A percentile compares a stretch with the other conserved stretches of the same genome.
Conservation (phyloP, 306 rosid species). For the Rosa persica region DNA sequence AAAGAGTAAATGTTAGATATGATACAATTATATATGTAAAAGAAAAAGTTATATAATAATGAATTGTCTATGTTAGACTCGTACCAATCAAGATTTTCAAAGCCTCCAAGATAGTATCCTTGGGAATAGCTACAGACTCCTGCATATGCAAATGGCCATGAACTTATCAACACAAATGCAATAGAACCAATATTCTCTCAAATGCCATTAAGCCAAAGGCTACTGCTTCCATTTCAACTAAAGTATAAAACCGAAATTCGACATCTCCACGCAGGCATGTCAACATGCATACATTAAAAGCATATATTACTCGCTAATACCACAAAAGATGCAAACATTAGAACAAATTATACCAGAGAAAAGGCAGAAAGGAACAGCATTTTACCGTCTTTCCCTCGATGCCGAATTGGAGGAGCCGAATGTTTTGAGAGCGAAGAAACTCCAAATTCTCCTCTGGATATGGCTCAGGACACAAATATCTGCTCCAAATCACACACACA, state of each 20-base stretch:
- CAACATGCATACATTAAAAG: too few species aligned
- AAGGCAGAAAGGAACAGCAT: not conserved
- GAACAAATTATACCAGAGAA: not conserved
- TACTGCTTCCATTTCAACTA: not conserved
- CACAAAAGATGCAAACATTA: slow-evolving; percentile 3
- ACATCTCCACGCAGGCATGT: not conserved
- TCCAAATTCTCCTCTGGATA: slow-evolving; percentile 81
- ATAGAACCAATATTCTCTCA: not conserved
- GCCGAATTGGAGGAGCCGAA: slow-evolving; percentile 79
- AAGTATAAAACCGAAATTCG: not conserved
- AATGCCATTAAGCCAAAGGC: not conserved
- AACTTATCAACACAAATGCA: slow-evolving; percentile 13
- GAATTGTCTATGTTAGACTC: not conserved
- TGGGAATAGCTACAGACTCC: slow-evolving; percentile 55
- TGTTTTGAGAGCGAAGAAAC: slow-evolving; percentile 61
- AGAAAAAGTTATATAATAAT: not conserved
- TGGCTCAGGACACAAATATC: slow-evolving; percentile 91
- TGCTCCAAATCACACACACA: slow-evolving; percentile 35
- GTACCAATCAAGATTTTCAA: slow-evolving; percentile 73
- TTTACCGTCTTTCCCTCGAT: slow-evolving; percentile 91
- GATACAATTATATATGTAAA: not conserved
- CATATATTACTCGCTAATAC: not conserved
- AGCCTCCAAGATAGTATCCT: slow-evolving; percentile 68
- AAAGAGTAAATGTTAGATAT: not conserved
- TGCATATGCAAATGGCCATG: slow-evolving; percentile 29